Conservation (phyloP, 2,329 filamentous ascomycete species). For the Acarospora socialis region DNA sequence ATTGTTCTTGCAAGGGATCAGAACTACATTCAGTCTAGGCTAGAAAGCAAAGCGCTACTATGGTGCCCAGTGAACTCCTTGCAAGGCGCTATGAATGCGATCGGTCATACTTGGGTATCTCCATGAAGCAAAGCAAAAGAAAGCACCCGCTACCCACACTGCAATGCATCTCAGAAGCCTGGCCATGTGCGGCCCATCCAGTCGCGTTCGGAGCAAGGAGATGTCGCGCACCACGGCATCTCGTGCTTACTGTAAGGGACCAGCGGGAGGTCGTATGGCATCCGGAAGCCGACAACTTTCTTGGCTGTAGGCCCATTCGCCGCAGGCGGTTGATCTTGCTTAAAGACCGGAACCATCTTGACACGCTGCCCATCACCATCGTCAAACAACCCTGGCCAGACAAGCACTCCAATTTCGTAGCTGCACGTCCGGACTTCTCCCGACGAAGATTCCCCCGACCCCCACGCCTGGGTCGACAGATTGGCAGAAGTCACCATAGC, state of each 20-base stretch:
- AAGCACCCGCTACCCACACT: constrained; percentile 9
- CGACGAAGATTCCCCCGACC: constrained; percentile 42
- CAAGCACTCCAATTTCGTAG: constrained; percentile 69
- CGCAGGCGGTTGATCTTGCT: constrained; percentile 38
- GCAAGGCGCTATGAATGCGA: too few species aligned
- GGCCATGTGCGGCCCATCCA: constrained; percentile 35
- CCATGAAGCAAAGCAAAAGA: constrained; percentile 11
- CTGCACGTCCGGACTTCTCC: constrained; percentile 59
- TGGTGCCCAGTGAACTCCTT: too few species aligned
- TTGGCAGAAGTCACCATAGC: constrained; percentile 84
- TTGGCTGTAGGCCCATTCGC: constrained; percentile 8
- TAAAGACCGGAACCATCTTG: constrained; percentile 56
- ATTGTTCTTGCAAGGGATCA: not conserved
- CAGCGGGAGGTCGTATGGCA: constrained; percentile 73
- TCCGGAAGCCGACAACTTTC: constrained; percentile 51
- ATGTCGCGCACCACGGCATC: constrained; percentile 62
- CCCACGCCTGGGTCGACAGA: constrained; percentile 80
- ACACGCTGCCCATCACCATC: constrained; percentile 32
- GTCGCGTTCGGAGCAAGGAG: constrained; percentile 46
- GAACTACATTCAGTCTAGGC: not conserved
- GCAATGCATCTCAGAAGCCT: constrained; percentile 7
- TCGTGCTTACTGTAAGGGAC: constrained; percentile 49
- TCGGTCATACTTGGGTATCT: constrained; percentile 9
- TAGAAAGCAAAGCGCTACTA: not conserved
- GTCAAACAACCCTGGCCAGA: constrained; percentile 53